Conservation (phyloP, 305 asterid species). For the Ajuga reptans region DNA sequence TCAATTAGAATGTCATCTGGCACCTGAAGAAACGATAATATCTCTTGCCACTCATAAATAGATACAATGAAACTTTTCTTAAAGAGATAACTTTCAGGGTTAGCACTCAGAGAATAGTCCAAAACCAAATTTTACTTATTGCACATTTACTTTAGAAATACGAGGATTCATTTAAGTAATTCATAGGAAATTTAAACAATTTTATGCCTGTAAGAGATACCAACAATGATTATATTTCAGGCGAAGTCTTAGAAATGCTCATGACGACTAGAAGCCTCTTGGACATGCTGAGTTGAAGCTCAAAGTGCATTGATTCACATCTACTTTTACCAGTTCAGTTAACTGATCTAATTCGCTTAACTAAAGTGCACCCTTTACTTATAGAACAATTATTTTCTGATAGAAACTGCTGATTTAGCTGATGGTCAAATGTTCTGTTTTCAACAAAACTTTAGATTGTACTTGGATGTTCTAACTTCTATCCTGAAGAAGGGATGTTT, state of each 20-base stretch:
- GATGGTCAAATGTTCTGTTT: background rate
- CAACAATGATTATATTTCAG: background rate
- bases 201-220: background rate
- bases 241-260: background rate
- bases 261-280: background rate
- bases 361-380: background rate
- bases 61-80: background rate
- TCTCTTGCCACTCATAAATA: constrained; percentile 19
- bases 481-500: background rate
- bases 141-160: background rate
- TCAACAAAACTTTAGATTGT: background rate
- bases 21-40: constrained; percentile 45
- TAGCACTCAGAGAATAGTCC: background rate
- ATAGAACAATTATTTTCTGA: background rate
- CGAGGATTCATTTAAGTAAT: background rate
- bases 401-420: background rate
- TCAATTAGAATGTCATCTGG: constrained; percentile 69
- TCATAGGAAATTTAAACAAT: background rate
- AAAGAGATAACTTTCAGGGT: constrained; percentile 3
- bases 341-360: background rate
- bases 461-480: background rate
- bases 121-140: background rate
- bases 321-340: background rate
- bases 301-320: background rate
- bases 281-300: background rate